Evolutionary conservation across 352 stramenopile species (phyloP), one percentile per base, ranked within the genome.

Genomic region (Pythium grandisporangium): DNA sequence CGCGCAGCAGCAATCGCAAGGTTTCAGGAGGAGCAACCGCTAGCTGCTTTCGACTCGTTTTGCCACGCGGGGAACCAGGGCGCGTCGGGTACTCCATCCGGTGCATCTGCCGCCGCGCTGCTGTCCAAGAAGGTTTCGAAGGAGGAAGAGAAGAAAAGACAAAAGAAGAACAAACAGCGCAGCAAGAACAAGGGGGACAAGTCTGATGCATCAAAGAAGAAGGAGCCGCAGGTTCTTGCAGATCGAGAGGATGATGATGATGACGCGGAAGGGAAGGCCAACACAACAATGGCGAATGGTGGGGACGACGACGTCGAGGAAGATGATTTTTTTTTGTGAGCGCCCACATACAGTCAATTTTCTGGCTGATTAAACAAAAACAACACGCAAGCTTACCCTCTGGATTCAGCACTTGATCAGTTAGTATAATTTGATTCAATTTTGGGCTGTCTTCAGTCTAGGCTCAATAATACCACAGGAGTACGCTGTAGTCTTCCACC

Each of bases 261-360:
- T 22, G 50, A 58, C 13, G 37, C 39, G 22, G 40, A 40, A 5
- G 61, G 48, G 17, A 30, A 43, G 8, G 48, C 42, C 3, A 45
- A 43, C 29, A 55, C 50, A 6, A 58, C 51, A 6, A 39, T 58
- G 38, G 43, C 58, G 4, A 42, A 59, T 6, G 48, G 49, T 6
- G 48, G 62, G 2, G 55, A 66, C 7, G 57, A 62, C 11, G 63
- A 78, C 30, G 68, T 81, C 16, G 63, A 76, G 16, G 48, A 63
- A 12, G 71, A 87, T 20, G 74, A 88, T 32, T 85, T 85, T 49
- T 88, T 87, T 42, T 48, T 85, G 48, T 87, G 56, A 73, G 27
- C 14, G n/a, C 12, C 16, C 12, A 38, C 16, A 38, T 21, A n/a
- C n/a, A n/a, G n/a, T n/a, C n/a, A n/a, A n/a, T n/a, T n/a, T n/a